phyloP scores from a whole-genome alignment of 2,329 filamentous ascomycete species.

The Magnaporthiopsis incrustans region DNA sequence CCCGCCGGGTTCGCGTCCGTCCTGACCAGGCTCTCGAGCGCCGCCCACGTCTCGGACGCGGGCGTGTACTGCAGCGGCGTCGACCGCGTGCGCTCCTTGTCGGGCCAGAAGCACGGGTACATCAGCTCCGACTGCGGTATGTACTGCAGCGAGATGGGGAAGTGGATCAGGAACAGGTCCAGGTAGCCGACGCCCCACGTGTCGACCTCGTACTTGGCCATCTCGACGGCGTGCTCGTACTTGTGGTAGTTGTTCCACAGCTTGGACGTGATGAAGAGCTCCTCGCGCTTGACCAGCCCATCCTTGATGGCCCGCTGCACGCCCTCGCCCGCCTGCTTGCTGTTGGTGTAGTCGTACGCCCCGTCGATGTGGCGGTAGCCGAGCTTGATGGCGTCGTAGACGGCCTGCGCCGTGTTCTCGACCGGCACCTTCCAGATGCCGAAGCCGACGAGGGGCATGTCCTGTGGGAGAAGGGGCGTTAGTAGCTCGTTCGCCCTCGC shows the following conservation, averaged over 20 bases:
- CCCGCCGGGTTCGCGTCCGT: slow-evolving; percentile 25
- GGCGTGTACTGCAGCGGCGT: slow-evolving; percentile 34
- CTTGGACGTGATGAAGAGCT: slow-evolving; percentile 55
- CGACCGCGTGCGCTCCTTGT: slow-evolving; percentile 35
- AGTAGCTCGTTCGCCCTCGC: background rate
- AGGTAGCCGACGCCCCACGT: slow-evolving; percentile 40
- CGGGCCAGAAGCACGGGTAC: slow-evolving; percentile 30
- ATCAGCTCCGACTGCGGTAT: slow-evolving; percentile 31
- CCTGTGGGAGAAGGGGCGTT: slow-evolving; percentile 15
- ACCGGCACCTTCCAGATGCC: slow-evolving; percentile 32
- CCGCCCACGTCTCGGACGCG: slow-evolving; percentile 43
- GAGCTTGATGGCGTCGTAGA: slow-evolving; percentile 53
- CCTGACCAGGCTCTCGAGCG: slow-evolving; percentile 49
- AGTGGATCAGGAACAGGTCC: slow-evolving; percentile 13
- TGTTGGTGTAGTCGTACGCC: slow-evolving; percentile 54
- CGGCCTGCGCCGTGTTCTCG: slow-evolving; percentile 33
- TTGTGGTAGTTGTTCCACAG: slow-evolving; percentile 54
- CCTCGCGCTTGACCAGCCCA: slow-evolving; percentile 53
- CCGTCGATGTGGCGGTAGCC: slow-evolving; percentile 46
- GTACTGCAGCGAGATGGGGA: slow-evolving; percentile 18
- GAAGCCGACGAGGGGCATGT: slow-evolving; percentile 31
- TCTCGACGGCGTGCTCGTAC: slow-evolving; percentile 52
- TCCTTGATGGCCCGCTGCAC: slow-evolving; percentile 49
- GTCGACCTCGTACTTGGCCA: slow-evolving; percentile 44
- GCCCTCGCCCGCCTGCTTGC: slow-evolving; percentile 56